Conservation (phyloP, 768 basidiomycete genomes). For the Favolaschia claudopus region DNA sequence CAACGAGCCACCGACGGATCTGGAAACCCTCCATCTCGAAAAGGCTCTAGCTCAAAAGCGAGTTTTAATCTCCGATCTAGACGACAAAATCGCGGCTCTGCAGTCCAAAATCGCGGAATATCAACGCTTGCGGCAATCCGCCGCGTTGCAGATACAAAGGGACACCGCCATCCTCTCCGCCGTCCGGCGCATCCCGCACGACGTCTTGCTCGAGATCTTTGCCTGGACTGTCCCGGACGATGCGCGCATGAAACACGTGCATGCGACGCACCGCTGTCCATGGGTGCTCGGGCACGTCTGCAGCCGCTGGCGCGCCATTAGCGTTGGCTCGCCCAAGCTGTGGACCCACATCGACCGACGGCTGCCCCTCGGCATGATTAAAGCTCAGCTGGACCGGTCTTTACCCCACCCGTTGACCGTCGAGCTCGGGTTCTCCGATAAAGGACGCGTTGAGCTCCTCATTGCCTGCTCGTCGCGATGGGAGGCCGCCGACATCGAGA, state of each 20-base stretch:
- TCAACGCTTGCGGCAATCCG: background rate
- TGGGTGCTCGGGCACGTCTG: conserved; percentile 11
- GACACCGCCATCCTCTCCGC: background rate
- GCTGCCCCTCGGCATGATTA: background rate
- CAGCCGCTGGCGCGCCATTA: conserved; percentile 1
- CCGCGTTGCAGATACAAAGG: background rate
- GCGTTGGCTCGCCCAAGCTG: background rate
- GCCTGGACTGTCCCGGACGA: conserved; percentile 4
- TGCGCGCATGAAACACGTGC: background rate
- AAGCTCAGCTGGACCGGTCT: conserved; percentile 5
- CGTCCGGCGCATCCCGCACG: background rate
- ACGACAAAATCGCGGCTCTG: background rate
- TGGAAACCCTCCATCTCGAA: background rate
- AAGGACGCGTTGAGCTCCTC: background rate
- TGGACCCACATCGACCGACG: background rate
- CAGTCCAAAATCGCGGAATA: background rate
- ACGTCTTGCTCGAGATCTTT: conserved; percentile 1
- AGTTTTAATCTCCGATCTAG: background rate
- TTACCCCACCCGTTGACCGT: conserved; percentile 5
- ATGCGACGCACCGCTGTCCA: background rate
- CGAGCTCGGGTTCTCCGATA: conserved; percentile 7
- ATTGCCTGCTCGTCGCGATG: background rate
- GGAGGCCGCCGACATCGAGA: conserved; percentile 4
- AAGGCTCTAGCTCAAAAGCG: background rate
- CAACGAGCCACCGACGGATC: background rate